phyloP scores from a whole-genome alignment of 495 filamentous ascomycete species.

The Corynascus novoguineensis region DNA sequence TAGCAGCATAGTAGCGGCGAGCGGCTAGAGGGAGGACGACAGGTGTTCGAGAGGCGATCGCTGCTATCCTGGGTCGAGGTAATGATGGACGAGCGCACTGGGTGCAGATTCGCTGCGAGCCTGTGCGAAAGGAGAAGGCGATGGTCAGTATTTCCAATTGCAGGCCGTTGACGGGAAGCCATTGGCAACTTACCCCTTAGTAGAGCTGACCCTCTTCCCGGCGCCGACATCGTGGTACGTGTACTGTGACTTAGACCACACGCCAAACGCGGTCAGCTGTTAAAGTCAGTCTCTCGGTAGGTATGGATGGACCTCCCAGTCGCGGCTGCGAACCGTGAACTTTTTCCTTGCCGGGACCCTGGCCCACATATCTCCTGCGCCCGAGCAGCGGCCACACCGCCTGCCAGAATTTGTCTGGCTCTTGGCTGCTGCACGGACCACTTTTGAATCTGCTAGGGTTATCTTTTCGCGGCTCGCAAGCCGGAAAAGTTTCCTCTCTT shows the following conservation, averaged over 20 bases:
- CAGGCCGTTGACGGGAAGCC: background rate
- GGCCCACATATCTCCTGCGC: constrained; percentile 12
- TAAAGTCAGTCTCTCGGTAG: constrained; percentile 1
- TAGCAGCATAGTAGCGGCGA: constrained; percentile 14
- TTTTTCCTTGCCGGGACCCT: constrained; percentile 23
- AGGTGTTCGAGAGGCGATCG: background rate
- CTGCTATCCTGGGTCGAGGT: background rate
- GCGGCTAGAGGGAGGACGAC: constrained; percentile 10
- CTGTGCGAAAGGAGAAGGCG: background rate
- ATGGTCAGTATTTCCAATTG: constrained; percentile 7
- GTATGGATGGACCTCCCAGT: background rate
- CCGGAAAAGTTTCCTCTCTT: constrained; percentile 16
- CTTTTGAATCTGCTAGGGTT: background rate
- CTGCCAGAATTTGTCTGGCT: background rate
- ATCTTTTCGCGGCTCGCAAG: constrained; percentile 6
- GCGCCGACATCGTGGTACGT: constrained; percentile 41
- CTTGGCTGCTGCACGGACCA: constrained; percentile 2
- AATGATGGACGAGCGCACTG: constrained; percentile 21
- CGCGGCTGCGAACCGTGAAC: constrained; percentile 22
- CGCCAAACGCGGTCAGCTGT: constrained; percentile 2
- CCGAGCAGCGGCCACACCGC: constrained; percentile 13
- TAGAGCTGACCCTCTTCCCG: constrained; percentile 46
- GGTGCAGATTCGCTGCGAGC: constrained; percentile 19
- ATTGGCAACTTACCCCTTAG: constrained; percentile 37
- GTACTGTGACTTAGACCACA: constrained; percentile 6